Evolutionary conservation across 257 asterid genomes (phyloP).

Genomic region (Primulina tabacum): DNA sequence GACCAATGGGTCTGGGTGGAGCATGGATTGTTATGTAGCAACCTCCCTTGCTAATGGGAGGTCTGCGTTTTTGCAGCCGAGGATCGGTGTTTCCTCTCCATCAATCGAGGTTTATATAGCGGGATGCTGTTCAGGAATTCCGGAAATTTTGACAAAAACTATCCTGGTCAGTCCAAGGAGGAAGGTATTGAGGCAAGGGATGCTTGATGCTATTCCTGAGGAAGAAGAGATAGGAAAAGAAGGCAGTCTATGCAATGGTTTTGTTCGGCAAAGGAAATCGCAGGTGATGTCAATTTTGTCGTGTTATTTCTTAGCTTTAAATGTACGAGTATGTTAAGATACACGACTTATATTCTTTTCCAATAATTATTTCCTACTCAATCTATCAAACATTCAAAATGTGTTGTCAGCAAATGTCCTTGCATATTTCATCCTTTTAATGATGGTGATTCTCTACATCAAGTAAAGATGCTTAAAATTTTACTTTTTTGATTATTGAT

Average conservation of each 20-base stretch:
- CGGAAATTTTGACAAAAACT: slow-evolving; percentile 61
- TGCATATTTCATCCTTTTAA: too few relatives aligned
- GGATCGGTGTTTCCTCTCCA: slow-evolving; percentile 47
- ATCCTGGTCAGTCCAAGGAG: slow-evolving; percentile 56
- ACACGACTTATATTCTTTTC: not conserved
- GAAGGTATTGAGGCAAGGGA: slow-evolving; percentile 50
- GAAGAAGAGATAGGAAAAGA: slow-evolving; percentile 66
- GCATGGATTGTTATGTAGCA: slow-evolving; percentile 70
- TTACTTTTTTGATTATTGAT: not conserved
- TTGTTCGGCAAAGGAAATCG: slow-evolving; percentile 51
- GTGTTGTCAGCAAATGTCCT: too few relatives aligned
- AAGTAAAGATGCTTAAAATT: not conserved
- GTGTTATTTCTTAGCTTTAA: not conserved
- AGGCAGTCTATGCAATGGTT: slow-evolving; percentile 32
- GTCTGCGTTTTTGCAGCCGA: slow-evolving; percentile 50
- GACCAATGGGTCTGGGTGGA: slow-evolving; percentile 71
- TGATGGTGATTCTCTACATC: not conserved
- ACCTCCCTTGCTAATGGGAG: slow-evolving; percentile 40
- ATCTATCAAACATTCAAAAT: too few relatives aligned
- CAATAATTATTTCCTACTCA: not conserved
- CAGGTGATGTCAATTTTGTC: slow-evolving; percentile 43
- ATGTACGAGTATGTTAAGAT: not conserved
- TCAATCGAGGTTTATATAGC: slow-evolving; percentile 76
- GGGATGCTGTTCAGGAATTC: slow-evolving; percentile 69
- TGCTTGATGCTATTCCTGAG: slow-evolving; percentile 75